Evolutionary conservation across 768 basidiomycete genomes (phyloP).

Genomic region (Rhodotorula sphaerocarpa): DNA sequence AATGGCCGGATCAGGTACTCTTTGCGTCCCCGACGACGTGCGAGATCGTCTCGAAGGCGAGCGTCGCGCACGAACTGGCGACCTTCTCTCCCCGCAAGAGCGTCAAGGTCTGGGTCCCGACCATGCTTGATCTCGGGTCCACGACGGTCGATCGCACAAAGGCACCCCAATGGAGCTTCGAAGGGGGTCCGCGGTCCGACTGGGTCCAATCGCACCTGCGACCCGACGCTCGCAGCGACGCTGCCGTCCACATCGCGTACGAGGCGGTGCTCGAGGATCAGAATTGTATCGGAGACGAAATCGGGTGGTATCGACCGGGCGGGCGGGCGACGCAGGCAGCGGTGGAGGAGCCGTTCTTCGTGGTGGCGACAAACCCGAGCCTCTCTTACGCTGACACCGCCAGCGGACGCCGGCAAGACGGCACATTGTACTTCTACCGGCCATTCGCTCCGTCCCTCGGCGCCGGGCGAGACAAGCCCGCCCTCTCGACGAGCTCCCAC

Average conservation of each 20-base stretch:
- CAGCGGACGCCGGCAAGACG: background rate
- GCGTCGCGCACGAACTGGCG: background rate
- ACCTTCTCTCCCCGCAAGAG: background rate
- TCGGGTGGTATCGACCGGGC: slow-evolving; percentile 1
- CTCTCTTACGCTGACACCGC: background rate
- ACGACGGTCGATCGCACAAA: too few relatives aligned
- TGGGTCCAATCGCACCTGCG: background rate
- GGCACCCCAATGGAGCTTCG: background rate
- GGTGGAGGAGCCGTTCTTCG: background rate
- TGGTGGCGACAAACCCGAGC: background rate
- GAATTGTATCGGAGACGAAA: slow-evolving; percentile 9
- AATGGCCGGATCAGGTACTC: slow-evolving; percentile 8
- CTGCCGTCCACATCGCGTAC: background rate
- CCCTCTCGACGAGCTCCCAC: background rate
- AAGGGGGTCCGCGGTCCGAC: too few relatives aligned
- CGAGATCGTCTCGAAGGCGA: slow-evolving; percentile 1
- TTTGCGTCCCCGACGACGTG: background rate
- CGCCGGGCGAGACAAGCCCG: background rate
- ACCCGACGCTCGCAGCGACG: background rate
- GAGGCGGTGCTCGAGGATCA: slow-evolving; percentile 14
- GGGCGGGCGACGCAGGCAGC: background rate
- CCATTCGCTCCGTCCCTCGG: background rate
- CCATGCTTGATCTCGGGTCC: background rate
- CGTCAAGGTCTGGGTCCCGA: slow-evolving; percentile 9
- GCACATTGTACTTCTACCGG: slow-evolving; percentile 12